Conservation (phyloP, 1,139 yeast species). For the Pneumocystis sp. region DNA sequence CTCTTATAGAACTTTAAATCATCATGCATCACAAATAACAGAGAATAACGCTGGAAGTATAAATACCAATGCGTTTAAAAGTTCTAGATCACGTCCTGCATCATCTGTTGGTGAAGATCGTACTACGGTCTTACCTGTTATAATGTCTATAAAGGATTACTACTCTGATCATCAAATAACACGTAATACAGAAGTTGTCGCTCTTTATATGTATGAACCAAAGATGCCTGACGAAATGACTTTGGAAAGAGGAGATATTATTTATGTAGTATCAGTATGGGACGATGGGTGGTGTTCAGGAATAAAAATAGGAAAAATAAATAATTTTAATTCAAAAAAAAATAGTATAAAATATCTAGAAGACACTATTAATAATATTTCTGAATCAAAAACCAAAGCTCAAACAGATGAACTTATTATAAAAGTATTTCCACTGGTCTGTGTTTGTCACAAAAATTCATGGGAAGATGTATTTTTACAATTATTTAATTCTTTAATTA, state of each 20-base stretch:
- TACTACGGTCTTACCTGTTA: not conserved
- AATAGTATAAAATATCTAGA: not conserved
- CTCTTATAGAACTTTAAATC: not conserved
- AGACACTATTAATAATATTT: not conserved
- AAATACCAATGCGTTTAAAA: not conserved
- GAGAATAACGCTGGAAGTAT: not conserved
- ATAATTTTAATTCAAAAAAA: not conserved
- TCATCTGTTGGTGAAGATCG: not conserved
- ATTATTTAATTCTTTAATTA: not conserved
- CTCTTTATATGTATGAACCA: conserved; percentile 1
- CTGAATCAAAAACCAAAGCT: not conserved
- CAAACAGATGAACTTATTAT: not conserved
- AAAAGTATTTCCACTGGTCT: conserved; percentile 1
- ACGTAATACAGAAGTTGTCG: not conserved
- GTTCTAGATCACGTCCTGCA: not conserved
- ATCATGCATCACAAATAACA: not conserved
- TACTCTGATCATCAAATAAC: not conserved
- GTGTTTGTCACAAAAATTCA: conserved; percentile 2
- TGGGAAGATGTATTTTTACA: not conserved
- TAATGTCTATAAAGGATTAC: not conserved
- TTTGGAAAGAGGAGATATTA: conserved; percentile 1
- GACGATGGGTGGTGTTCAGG: conserved; percentile 2
- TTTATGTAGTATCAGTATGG: conserved; percentile 1
- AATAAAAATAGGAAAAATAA: not conserved
- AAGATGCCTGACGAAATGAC: conserved; percentile 2